These are phyloP conservation scores for Tritrichomonas musculus DNA, from an alignment of 208 protist species.

Conservation along the genomic window DNA sequence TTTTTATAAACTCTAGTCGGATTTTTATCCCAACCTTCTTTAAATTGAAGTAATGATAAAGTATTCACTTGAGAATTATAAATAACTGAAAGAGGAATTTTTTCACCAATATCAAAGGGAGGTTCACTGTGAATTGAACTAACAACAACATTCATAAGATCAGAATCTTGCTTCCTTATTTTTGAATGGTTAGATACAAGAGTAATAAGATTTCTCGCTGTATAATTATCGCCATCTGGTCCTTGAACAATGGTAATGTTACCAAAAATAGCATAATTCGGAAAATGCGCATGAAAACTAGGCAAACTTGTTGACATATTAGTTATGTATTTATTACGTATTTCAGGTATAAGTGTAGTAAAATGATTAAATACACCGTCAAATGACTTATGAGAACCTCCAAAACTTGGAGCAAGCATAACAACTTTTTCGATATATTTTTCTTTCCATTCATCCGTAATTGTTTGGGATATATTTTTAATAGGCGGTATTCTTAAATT, in stretches of 20 bases:
- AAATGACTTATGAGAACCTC: neutral
- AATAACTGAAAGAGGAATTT: no score
- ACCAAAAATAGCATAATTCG: neutral
- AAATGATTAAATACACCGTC: neutral
- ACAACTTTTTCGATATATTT: slow-evolving; percentile 17
- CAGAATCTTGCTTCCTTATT: no score
- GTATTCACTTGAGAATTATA: no score
- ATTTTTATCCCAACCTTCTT: no score
- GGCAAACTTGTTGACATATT: neutral
- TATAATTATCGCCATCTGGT: neutral
- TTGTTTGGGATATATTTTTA: no score
- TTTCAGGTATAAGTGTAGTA: neutral
- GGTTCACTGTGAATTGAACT: no score
- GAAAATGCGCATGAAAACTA: neutral
- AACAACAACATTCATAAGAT: no score
- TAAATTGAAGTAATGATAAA: no score
- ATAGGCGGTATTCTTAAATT: no score
- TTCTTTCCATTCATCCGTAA: neutral
- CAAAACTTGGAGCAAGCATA: neutral
- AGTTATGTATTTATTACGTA: neutral
- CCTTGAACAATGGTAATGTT: neutral
- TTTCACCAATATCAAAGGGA: no score
- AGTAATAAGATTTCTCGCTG: neutral
- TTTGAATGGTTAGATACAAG: neutral
- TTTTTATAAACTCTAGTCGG: no score